A percentile compares a stretch with the other conserved stretches of the same genome.
These are phyloP conservation scores for Ophiostoma angusticollis DNA, from an alignment of 2,329 filamentous ascomycete species.

Conservation along the genomic window DNA sequence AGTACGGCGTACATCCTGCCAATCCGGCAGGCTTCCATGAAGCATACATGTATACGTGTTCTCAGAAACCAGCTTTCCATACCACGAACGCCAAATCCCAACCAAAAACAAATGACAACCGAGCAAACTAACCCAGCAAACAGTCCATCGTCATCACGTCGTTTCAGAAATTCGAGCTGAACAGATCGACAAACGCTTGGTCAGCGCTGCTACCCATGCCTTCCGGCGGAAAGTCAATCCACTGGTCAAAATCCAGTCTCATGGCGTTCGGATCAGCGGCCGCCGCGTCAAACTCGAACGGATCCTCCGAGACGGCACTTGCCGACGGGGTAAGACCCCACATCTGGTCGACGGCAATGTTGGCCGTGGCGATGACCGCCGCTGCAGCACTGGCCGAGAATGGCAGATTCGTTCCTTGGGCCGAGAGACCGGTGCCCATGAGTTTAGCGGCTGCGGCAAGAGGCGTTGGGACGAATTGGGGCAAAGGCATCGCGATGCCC, in stretches of 20 bases:
- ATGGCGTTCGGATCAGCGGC: slow-evolving; percentile 24
- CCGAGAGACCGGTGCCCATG: not conserved
- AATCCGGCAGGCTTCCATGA: no score
- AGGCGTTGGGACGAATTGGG: slow-evolving; percentile 4
- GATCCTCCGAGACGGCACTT: slow-evolving; percentile 29
- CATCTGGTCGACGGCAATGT: slow-evolving; percentile 26
- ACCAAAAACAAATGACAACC: not conserved
- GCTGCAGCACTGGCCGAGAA: slow-evolving; percentile 18
- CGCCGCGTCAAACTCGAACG: slow-evolving; percentile 41
- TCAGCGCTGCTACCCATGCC: slow-evolving; percentile 20
- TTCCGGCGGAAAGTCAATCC: slow-evolving; percentile 44
- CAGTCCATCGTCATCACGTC: slow-evolving; percentile 11
- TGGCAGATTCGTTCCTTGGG: slow-evolving; percentile 12
- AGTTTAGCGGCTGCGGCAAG: slow-evolving; percentile 1
- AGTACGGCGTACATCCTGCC: no score
- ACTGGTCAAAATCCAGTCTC: slow-evolving; percentile 46
- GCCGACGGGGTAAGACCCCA: slow-evolving; percentile 32
- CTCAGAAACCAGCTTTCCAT: no score
- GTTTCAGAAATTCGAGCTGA: slow-evolving; percentile 14
- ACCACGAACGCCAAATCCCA: not conserved
- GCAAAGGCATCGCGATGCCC: not conserved
- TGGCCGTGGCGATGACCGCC: slow-evolving; percentile 23
- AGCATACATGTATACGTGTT: no score
- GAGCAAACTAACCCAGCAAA: not conserved
- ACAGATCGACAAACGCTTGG: slow-evolving; percentile 17